These are phyloP conservation scores for Hypoxylon intermedium DNA, from an alignment of 495 filamentous ascomycete genomes.

Conservation along the genomic window DNA sequence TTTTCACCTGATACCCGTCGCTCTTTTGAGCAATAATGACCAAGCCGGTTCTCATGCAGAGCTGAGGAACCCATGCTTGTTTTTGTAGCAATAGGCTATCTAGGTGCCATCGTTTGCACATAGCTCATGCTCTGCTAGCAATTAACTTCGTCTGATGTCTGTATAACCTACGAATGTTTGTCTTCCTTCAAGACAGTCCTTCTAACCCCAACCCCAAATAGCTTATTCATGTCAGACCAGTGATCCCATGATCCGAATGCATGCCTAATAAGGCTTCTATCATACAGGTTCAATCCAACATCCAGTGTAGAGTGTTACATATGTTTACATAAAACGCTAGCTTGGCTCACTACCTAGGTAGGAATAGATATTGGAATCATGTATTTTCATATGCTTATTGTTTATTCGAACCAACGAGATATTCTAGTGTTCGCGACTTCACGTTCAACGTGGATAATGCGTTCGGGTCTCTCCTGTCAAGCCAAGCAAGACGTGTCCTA, in stretches of 20 bases:
- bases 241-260: neutral
- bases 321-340: too few species aligned
- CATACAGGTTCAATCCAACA: neutral
- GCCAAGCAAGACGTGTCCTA: too few species aligned
- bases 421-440: too few species aligned
- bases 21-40: slow-evolving; percentile 17
- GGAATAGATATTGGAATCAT: too few species aligned
- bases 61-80: neutral
- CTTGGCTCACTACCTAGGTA: too few species aligned
- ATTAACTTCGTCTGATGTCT: neutral
- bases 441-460: too few species aligned
- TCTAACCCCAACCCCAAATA: neutral
- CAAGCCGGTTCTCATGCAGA: neutral
- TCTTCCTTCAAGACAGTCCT: neutral
- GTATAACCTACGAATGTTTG: neutral
- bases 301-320: too few species aligned
- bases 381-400: too few species aligned
- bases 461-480: too few species aligned
- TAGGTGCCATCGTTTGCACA: neutral
- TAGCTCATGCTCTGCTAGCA: neutral
- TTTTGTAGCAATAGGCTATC: neutral
- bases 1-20: slow-evolving; percentile 26
- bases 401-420: too few species aligned
- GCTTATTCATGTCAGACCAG: neutral
- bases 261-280: neutral